Conservation (phyloP, 2,329 filamentous ascomycete genomes). For the Hansfordia pulvinata region DNA sequence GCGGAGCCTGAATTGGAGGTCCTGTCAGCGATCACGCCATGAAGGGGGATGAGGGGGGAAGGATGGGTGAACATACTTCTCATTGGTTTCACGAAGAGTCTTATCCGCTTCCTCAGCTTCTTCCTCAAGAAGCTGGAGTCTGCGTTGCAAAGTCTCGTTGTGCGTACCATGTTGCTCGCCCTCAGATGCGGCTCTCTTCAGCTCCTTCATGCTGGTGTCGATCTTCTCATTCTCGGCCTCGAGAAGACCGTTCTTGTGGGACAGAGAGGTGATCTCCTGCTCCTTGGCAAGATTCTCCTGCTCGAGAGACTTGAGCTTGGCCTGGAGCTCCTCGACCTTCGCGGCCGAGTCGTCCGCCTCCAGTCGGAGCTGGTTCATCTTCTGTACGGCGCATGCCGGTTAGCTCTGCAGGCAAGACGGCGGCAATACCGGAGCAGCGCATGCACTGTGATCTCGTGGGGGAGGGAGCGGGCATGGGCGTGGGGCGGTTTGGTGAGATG, state of each 20-base stretch:
- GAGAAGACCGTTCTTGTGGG: constrained; percentile 88
- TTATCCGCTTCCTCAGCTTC: constrained; percentile 95
- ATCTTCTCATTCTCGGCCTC: constrained; percentile 89
- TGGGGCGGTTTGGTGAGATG: too few relatives aligned
- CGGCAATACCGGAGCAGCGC: too few relatives aligned
- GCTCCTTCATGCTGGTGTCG: constrained; percentile 68
- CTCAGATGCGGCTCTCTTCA: constrained; percentile 77
- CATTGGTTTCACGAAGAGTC: constrained; percentile 91
- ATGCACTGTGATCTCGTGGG: too few relatives aligned
- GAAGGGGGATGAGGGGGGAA: too few relatives aligned
- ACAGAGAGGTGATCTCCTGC: constrained; percentile 92
- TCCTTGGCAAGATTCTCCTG: constrained; percentile 94
- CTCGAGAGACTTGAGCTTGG: constrained; percentile 79
- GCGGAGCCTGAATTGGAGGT: constrained; percentile 55
- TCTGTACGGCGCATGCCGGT: constrained; percentile 34
- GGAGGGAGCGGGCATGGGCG: too few relatives aligned
- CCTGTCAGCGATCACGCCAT: too few relatives aligned
- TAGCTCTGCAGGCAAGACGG: neutral
- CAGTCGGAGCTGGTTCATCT: constrained; percentile 88
- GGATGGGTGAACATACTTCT: constrained; percentile 62
- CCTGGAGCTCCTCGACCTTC: constrained; percentile 78
- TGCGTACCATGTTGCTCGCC: constrained; percentile 72
- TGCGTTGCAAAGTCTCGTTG: constrained; percentile 83
- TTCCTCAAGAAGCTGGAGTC: constrained; percentile 92
- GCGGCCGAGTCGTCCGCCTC: constrained; percentile 76